Conservation (phyloP, 225 moss, liverwort and hornwort genomes). For the Bryoerythrophyllum caledonicum region DNA sequence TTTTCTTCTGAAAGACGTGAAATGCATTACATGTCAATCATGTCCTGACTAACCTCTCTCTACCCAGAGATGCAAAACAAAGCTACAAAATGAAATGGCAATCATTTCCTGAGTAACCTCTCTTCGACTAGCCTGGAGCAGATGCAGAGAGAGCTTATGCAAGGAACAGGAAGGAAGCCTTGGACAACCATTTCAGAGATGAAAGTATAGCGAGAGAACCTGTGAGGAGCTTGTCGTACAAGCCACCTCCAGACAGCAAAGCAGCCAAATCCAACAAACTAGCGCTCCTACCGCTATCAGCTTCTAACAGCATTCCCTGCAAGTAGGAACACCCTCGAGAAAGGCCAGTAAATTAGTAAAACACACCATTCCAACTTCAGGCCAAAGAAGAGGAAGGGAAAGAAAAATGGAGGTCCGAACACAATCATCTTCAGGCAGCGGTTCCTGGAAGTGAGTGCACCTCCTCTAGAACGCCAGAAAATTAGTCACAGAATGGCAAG, state of each 20-base stretch:
- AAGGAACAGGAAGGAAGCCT: background rate
- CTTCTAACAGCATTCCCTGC: background rate
- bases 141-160: background rate
- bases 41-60: background rate
- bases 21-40: background rate
- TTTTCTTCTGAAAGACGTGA: background rate
- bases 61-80: background rate
- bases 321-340: background rate
- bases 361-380: no score
- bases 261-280: background rate
- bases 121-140: background rate
- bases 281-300: background rate
- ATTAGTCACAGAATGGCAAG: background rate
- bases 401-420: background rate
- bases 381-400: no score
- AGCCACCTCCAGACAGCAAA: background rate
- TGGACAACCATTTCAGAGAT: background rate
- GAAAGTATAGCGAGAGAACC: background rate
- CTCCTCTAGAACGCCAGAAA: background rate
- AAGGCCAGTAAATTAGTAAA: background rate
- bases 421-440: background rate
- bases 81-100: background rate
- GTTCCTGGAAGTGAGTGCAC: background rate
- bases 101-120: background rate
- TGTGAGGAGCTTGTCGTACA: background rate